These are phyloP conservation scores for Fusarium marasasianum DNA, from an alignment of 2,329 filamentous ascomycete genomes.

Conservation along the genomic window DNA sequence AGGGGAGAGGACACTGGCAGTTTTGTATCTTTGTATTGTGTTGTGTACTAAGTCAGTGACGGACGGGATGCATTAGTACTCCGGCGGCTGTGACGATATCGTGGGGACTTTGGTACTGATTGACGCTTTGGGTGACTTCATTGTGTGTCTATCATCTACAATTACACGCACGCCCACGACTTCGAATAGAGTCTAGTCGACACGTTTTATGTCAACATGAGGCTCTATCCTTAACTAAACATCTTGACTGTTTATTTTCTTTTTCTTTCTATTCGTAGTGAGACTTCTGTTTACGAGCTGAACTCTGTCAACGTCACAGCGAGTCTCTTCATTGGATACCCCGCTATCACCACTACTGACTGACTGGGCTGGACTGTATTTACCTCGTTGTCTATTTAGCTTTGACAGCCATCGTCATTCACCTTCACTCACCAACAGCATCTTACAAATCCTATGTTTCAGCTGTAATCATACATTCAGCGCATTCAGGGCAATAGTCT, in stretches of 20 bases:
- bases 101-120: slow-evolving; percentile 18
- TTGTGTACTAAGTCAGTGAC: background rate
- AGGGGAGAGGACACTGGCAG: slow-evolving; percentile 3
- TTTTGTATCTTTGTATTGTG: slow-evolving; percentile 4
- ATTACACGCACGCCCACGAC: slow-evolving; percentile 9
- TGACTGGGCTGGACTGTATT: background rate
- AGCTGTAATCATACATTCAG: background rate
- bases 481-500: slow-evolving; percentile 2
- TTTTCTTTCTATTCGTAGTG: background rate
- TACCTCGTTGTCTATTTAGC: slow-evolving; percentile 6
- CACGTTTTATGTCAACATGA: background rate
- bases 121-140: slow-evolving; percentile 26
- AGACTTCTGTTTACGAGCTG: background rate
- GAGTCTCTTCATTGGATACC: slow-evolving; percentile 18
- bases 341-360: slow-evolving; percentile 24
- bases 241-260: background rate
- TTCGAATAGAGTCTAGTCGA: background rate
- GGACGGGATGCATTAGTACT: background rate
- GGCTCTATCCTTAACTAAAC: slow-evolving; percentile 1
- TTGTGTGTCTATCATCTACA: slow-evolving; percentile 8
- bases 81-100: slow-evolving; percentile 19
- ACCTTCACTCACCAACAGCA: background rate
- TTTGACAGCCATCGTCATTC: slow-evolving; percentile 18
- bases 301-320: slow-evolving; percentile 18
- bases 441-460: background rate